Base-by-base conservation (phyloP, 164 flowering plant species). In the Pachysandra terminalis region DNA sequence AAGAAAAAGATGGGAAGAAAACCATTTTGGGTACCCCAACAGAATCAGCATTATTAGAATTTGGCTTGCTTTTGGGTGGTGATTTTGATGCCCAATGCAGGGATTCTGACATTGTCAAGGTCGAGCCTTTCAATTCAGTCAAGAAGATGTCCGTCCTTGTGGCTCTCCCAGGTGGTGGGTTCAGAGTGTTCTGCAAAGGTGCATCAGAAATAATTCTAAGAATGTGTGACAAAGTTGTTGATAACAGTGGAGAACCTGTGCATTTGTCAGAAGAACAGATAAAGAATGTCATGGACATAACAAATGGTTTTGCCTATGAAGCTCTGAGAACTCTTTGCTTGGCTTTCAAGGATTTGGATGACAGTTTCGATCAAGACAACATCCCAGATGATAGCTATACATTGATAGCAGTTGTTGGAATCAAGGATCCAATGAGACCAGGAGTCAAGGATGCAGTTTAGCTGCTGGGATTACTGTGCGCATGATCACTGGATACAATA, bases 121-220 rank as follows among this genome's bases (percentile, higher is more conserved):
- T 89, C 51, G 92, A 89, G 66, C 97, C 97, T 72, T 90, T 90
- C 73, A 90, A 86, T 74, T 90, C 97, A 16, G 81, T 74, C 19
- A 82, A 64, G 80, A 90, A 80, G 70, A 88, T 90, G 96, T 87
- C 91, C 37, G 89, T 85, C n/a, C 81, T 90, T 66, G 83, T 87
- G 9, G 70, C 83, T 27, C 77, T 77, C 57, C 85, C 89, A 22
- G 81, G 70, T 40, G 83, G 88, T 37, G 77, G 84, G 17, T 24
- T 26, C 15, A 81, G 86, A 66, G 96, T 88, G 32, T 85, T 81
- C 61, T 85, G 89, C 81, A 90, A 88, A 85, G 96, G 96, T 45
- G 96, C 93, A 75, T 87, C 93, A n/a, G 96, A 90, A 74, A 88
- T 90, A 59, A 70, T 90, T 26, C 19, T 80, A 62, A 58, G 48